A percentile compares a stretch with the other conserved stretches of the same genome.
phyloP scores from a whole-genome alignment of 192 early-diverging fungal genomes.

The Pecoramyces ruminantium region DNA sequence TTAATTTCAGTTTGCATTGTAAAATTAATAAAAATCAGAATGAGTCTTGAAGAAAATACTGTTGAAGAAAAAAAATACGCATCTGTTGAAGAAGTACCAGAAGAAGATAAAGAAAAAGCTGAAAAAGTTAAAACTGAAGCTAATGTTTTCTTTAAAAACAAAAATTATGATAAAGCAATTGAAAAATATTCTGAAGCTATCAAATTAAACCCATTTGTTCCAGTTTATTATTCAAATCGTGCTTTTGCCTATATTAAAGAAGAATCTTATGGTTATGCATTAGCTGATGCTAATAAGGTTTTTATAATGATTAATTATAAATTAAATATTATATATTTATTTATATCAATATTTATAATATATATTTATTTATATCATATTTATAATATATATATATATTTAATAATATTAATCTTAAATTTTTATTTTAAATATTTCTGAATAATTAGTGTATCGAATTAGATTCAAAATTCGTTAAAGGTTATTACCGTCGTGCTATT shows the following conservation, averaged over 20 bases:
- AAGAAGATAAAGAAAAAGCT: slow-evolving; percentile 14
- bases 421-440: no score
- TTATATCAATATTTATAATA: neutral
- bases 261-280: slow-evolving; percentile 2
- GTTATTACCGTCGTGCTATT: slow-evolving; percentile 81
- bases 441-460: slow-evolving; percentile 45
- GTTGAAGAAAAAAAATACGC: neutral
- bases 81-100: slow-evolving; percentile 10
- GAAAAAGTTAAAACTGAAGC: slow-evolving; percentile 47
- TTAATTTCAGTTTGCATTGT: neutral
- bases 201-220: slow-evolving; percentile 57
- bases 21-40: neutral
- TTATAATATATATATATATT: no score
- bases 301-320: no score
- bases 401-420: no score
- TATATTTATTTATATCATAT: no score
- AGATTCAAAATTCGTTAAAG: slow-evolving; percentile 74
- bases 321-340: neutral
- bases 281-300: slow-evolving; percentile 1
- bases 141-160: slow-evolving; percentile 47
- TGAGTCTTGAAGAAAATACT: neutral
- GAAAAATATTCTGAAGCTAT: slow-evolving; percentile 85
- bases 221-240: slow-evolving; percentile 82
- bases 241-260: slow-evolving; percentile 30
- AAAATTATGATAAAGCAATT: slow-evolving; percentile 69